Evolutionary conservation across 2,329 filamentous ascomycete genomes (phyloP).

Genomic region (Pseudogymnoascus sp.): DNA sequence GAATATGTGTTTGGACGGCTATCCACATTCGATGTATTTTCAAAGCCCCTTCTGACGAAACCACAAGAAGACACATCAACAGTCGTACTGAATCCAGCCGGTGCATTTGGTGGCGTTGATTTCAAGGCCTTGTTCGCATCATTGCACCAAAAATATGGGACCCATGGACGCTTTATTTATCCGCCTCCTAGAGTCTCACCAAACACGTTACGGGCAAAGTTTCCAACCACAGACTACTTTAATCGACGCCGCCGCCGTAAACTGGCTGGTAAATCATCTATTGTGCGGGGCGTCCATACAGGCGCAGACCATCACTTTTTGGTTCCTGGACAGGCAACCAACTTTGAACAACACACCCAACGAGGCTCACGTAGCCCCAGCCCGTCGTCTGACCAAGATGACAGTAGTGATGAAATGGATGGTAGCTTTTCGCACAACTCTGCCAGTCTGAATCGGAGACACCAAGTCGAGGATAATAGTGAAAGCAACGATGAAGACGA

Average conservation of each 20-base stretch:
- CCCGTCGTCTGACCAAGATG: slow-evolving; percentile 49
- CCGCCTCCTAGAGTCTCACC: background rate
- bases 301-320: background rate
- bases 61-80: slow-evolving; percentile 12
- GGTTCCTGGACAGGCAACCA: slow-evolving; percentile 8
- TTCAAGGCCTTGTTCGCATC: slow-evolving; percentile 25
- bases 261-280: background rate
- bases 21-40: slow-evolving; percentile 1
- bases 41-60: slow-evolving; percentile 16
- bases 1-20: slow-evolving; percentile 9
- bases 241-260: slow-evolving; percentile 12
- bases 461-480: slow-evolving; percentile 17
- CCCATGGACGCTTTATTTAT: slow-evolving; percentile 24
- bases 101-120: slow-evolving; percentile 25
- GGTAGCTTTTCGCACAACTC: slow-evolving; percentile 45
- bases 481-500: slow-evolving; percentile 20
- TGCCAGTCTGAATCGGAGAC: slow-evolving; percentile 27
- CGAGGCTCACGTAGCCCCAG: slow-evolving; percentile 43
- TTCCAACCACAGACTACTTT: slow-evolving; percentile 25
- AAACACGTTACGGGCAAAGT: slow-evolving; percentile 1
- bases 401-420: slow-evolving; percentile 44
- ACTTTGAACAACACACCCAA: slow-evolving; percentile 30
- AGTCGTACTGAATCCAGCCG: slow-evolving; percentile 11
- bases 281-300: background rate
- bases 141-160: slow-evolving; percentile 27